Evolutionary conservation across 1,139 yeast species (phyloP), one percentile per base, ranked within the genome.

Genomic region (Protomyces arabidopsidicola): DNA sequence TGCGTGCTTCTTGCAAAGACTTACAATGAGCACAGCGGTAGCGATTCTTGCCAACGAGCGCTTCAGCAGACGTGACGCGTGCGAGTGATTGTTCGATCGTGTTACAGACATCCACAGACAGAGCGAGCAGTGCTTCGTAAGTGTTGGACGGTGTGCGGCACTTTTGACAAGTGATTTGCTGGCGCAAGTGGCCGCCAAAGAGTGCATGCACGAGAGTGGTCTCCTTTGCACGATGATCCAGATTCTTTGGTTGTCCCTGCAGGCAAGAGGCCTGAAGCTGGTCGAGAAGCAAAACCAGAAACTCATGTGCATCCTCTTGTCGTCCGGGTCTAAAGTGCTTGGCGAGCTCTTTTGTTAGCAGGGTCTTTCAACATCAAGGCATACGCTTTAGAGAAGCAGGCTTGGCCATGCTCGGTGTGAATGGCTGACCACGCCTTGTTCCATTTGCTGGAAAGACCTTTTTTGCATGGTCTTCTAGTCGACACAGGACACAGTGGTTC

Each of bases 261-360:
- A 66, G 53, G 22, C 60, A 57, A 34, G 69, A 42, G 9, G 64
- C 53, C 48, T 70, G 71, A 51, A 70, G 53, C 20, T 67, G 67
- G 45, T 70, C 72, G 20, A 70, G 57, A 31, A 70, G 65, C 38
- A 63, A 63, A 2, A 71, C 68, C 39, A 70, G 89, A 75, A 91
- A 93, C 75, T 93, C 99, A 75, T 93, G 99, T 0, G 97, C 88
- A 74, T 93, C 99, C 75, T 93, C 98, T 75, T 93, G 98, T 20
- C 70, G 65, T 27, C 67, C 66, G 5, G 66, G 64, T 18, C 64
- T 42, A 35, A 68, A 67, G 22, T 65, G 67, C 20, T 65, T 62
- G 10, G 68, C 68, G n/a, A 63, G 60, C 38, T 65, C 66, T 64
- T n/a, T 42, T 39, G 36, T 12, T 45, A 45, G 53, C 24, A 9